These are phyloP conservation scores for Colletotrichum paranaense DNA, from an alignment of 2,329 filamentous ascomycete species.

Conservation along the genomic window DNA sequence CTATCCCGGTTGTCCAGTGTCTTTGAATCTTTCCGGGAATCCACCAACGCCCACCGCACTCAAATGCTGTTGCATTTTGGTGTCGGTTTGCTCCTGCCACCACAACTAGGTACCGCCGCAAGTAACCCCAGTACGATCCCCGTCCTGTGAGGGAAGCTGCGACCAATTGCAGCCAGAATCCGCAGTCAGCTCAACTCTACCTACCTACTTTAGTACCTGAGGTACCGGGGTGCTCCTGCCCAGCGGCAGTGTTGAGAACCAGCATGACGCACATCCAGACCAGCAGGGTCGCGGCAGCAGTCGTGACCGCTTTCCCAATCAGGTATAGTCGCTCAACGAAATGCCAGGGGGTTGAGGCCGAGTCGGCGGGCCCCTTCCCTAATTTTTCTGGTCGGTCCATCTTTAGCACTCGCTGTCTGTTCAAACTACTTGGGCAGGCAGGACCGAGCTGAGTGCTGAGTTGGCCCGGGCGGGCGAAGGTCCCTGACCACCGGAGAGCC, in stretches of 20 bases:
- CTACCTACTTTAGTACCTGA: too few relatives aligned
- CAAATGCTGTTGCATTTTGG: neutral
- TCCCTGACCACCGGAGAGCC: slow-evolving; percentile 7
- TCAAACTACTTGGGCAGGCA: neutral
- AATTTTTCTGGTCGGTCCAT: neutral
- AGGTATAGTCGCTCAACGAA: slow-evolving; percentile 35
- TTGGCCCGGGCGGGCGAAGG: neutral
- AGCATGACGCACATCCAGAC: slow-evolving; percentile 33
- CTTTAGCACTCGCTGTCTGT: neutral
- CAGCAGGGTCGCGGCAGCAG: slow-evolving; percentile 22
- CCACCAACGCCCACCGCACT: neutral
- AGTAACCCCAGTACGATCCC: slow-evolving; percentile 4
- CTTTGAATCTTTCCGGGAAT: neutral
- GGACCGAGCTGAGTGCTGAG: neutral
- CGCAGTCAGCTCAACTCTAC: neutral
- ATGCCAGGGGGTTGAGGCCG: slow-evolving; percentile 37
- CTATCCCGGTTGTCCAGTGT: neutral
- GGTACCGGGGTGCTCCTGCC: slow-evolving; percentile 18
- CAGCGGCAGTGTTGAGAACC: slow-evolving; percentile 29
- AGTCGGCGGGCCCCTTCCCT: slow-evolving; percentile 2
- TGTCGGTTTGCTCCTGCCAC: neutral
- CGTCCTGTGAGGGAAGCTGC: slow-evolving; percentile 5
- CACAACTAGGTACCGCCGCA: neutral
- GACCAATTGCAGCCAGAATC: slow-evolving; percentile 13
- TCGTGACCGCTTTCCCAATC: slow-evolving; percentile 8